Evolutionary conservation across 176 grass and related monocot species (phyloP), one percentile per base, ranked within the genome.

Genomic region (Aegilops umbellulata): DNA sequence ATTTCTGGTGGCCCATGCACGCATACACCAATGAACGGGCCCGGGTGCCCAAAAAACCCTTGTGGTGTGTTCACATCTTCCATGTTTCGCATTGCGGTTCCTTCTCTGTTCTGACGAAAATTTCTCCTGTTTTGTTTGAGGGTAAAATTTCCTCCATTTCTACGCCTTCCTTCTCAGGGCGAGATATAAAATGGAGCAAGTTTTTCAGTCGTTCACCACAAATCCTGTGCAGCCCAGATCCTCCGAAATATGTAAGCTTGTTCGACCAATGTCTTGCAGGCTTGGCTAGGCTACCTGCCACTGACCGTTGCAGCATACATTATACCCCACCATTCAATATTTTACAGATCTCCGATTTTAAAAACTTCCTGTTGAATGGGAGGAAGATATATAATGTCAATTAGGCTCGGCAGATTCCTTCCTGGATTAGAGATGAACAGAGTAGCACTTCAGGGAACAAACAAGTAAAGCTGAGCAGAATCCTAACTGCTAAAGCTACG

Each of bases 401-500:
- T 57, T 57, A 20, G 2, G 7, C 53, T 57, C 3, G 19, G 55
- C 19, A 58, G 55, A 58, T 58, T 58, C 55, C 55, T 58, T 58
- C 55, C 55, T 22, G 55, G 19, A 58, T 58, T 58, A 55, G 55
- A 58, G 55, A 58, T 58, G 55, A 58, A 22, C 55, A 58, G 55
- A 58, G 19, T 9, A 58, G 55, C 55, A 3, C 55, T 58, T 58
- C 19, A 1, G 55, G 55, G 55, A 58, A 58, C 55, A 58, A 58
- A 58, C 55, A 58, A 58, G 20, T 58, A 58, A 58, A 58, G 55
- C 55, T 58, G 7, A 20, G 7, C 55, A 80, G 76, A 84, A 74
- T 65, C 82, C 81, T 51, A 74, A 89, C 83, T 68, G 78, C 24
- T 81, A 90, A 90, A 77, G 88, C 62, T 58, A 49, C 22, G 34